These are phyloP conservation scores for Pisolithus tinctorius DNA, from an alignment of 768 basidiomycete species.

Conservation along the genomic window DNA sequence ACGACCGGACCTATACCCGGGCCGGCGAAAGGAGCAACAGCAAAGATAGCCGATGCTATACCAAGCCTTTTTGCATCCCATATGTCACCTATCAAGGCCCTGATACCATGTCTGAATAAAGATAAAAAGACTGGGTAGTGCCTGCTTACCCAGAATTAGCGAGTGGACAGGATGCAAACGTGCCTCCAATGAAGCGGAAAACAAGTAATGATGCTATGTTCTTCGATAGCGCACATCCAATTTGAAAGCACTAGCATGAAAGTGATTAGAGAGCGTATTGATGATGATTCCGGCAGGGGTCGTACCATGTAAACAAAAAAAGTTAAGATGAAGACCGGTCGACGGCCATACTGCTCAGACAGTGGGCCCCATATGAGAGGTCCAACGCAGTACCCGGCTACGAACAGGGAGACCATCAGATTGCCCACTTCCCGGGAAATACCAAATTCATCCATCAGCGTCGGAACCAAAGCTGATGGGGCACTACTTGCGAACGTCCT, in stretches of 20 bases:
- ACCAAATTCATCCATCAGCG: constrained; percentile 41
- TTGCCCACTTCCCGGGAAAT: constrained; percentile 46
- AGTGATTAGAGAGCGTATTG: background rate
- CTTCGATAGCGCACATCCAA: constrained; percentile 53
- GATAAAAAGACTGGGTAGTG: background rate
- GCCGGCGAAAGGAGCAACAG: constrained; percentile 61
- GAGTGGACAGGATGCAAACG: constrained; percentile 61
- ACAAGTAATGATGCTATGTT: constrained; percentile 61
- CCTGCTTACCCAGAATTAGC: constrained; percentile 56
- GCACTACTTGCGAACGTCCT: constrained; percentile 63
- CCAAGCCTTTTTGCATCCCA: constrained; percentile 60
- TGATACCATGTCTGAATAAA: constrained; percentile 10
- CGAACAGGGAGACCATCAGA: constrained; percentile 55
- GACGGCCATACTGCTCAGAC: constrained; percentile 49
- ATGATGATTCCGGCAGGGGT: background rate
- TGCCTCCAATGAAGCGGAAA: constrained; percentile 65
- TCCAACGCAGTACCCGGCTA: constrained; percentile 63
- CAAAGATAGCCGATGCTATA: constrained; percentile 62
- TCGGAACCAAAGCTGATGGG: constrained; percentile 41
- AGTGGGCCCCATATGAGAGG: constrained; percentile 56
- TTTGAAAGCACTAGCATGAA: constrained; percentile 44
- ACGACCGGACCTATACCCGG: constrained; percentile 54
- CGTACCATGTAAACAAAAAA: constrained; percentile 51
- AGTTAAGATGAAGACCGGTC: constrained; percentile 49
- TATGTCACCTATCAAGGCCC: constrained; percentile 51